These are phyloP conservation scores for Starmerella floris DNA, from an alignment of 805 yeast species.

Conservation along the genomic window DNA sequence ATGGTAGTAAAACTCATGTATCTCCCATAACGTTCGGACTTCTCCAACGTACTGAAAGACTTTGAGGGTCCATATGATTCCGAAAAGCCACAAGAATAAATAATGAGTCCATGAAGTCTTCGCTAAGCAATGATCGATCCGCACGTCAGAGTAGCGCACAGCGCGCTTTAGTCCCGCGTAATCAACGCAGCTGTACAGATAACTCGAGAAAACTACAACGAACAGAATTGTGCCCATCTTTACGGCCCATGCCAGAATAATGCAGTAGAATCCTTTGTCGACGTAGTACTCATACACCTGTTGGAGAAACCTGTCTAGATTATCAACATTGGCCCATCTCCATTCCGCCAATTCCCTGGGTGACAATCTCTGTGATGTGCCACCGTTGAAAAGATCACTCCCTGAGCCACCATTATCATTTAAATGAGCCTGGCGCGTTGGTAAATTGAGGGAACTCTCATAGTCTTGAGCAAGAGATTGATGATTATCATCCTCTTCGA, in stretches of 20 bases:
- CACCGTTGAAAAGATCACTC: neutral
- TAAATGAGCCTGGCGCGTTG: neutral
- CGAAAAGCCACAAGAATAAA: constrained; percentile 49
- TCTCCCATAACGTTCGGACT: constrained; percentile 53
- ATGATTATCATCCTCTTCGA: constrained; percentile 3
- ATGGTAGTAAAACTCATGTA: constrained; percentile 61
- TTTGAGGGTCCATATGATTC: constrained; percentile 31
- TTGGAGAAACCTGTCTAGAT: constrained; percentile 71
- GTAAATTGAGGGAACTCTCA: neutral
- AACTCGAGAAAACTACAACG: constrained; percentile 66
- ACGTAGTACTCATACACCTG: constrained; percentile 73
- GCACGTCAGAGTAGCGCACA: constrained; percentile 30
- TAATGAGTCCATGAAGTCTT: constrained; percentile 39
- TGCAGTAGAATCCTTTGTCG: constrained; percentile 74
- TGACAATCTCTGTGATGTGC: neutral
- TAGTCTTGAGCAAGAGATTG: neutral
- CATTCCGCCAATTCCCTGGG: constrained; percentile 73
- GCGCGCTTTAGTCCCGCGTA: constrained; percentile 34
- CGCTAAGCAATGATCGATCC: constrained; percentile 36
- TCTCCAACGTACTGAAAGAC: constrained; percentile 40
- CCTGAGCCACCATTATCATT: neutral
- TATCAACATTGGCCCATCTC: constrained; percentile 93
- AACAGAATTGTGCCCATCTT: constrained; percentile 67
- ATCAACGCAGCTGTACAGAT: constrained; percentile 71
- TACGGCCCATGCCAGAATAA: constrained; percentile 48